Base-by-base conservation (phyloP, 1,139 yeast genomes). In the Saccharomyces hybrid region DNA sequence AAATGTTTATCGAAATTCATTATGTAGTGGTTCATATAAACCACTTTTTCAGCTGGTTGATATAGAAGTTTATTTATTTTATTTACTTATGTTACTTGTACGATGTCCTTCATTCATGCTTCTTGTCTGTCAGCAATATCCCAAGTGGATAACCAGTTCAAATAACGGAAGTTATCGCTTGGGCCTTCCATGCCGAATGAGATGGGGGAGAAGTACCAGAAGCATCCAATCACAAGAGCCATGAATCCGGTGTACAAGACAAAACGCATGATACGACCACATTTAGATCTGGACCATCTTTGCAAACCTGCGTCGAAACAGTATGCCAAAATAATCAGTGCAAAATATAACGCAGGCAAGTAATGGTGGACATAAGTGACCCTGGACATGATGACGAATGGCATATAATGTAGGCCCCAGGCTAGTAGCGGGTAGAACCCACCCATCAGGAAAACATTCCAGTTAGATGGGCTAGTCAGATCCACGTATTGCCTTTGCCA, bases 301-400 rank as follows among this genome's bases (percentile, higher is more conserved):
- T 72, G 66, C 42, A 87, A 79, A 64, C 81, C 73, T 56, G 77
- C 78, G 68, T 91, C 97, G 57, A 90, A 75, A 63, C 85, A 76
- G 74, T 86, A 93, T 56, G 85, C 82, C 67, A 87, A 79, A 31
- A 89, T 84, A 61, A 93, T 74, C 79, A 93, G 83, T 56, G 98
- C 98, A 75, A 95, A 93, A 75, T 91, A 93, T 61, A 91, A 80
- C 0, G 99, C 97, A 32, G 99, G 99, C 65, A 90, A 80, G 73
- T 93, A 93, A 74, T 93, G 99, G 72, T 93, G 99, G 49, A 93
- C 93, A 69, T 95, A 93, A 4, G 97, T 90, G 61, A 95, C 98
- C 78, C 99, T 87, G 28, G 96, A 90, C 99, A 93, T 93, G 61
- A 91, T 78, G 52, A 87, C 81, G 71, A 93, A 93, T 48, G 99